These are phyloP conservation scores for Aspergillus ellipticus DNA, from an alignment of 495 filamentous ascomycete genomes.

Conservation along the genomic window DNA sequence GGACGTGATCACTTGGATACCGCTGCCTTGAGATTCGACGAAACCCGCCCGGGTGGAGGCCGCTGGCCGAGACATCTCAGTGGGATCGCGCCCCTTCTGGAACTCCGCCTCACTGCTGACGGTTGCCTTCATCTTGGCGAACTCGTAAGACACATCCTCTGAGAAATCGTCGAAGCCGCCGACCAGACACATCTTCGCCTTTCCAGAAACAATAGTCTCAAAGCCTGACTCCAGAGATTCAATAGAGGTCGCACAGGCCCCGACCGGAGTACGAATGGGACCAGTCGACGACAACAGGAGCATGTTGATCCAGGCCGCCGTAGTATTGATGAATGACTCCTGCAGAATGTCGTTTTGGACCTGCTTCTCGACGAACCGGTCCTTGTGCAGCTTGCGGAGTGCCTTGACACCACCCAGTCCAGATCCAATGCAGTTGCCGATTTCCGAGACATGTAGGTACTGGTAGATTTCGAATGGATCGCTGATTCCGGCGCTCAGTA, in stretches of 20 bases:
- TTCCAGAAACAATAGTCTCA: constrained; percentile 93
- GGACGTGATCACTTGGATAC: constrained; percentile 96
- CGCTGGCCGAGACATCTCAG: constrained; percentile 94
- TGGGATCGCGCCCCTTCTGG: constrained; percentile 84
- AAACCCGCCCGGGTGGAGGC: constrained; percentile 93
- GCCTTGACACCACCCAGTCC: constrained; percentile 74
- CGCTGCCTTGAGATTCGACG: constrained; percentile 97
- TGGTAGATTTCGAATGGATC: constrained; percentile 99
- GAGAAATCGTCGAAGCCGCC: constrained; percentile 98
- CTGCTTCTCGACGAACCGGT: constrained; percentile 88
- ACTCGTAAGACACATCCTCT: constrained; percentile 96
- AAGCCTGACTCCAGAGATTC: constrained; percentile 95
- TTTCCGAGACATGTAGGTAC: constrained; percentile 93
- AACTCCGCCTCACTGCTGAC: constrained; percentile 92
- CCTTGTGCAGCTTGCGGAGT: constrained; percentile 93
- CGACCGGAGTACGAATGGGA: constrained; percentile 97
- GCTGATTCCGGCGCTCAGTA: constrained; percentile 87
- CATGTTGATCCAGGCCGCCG: constrained; percentile 99
- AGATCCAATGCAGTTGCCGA: constrained; percentile 95
- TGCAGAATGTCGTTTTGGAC: constrained; percentile 96
- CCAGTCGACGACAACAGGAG: constrained; percentile 89
- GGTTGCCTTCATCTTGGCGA: constrained; percentile 98
- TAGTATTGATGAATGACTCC: constrained; percentile 99
- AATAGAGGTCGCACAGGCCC: constrained; percentile 91
- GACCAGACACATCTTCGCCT: constrained; percentile 91